Evolutionary conservation across 2,329 filamentous ascomycete genomes (phyloP), one percentile per base, ranked within the genome.

Genomic region (Bretziella fagacearum): DNA sequence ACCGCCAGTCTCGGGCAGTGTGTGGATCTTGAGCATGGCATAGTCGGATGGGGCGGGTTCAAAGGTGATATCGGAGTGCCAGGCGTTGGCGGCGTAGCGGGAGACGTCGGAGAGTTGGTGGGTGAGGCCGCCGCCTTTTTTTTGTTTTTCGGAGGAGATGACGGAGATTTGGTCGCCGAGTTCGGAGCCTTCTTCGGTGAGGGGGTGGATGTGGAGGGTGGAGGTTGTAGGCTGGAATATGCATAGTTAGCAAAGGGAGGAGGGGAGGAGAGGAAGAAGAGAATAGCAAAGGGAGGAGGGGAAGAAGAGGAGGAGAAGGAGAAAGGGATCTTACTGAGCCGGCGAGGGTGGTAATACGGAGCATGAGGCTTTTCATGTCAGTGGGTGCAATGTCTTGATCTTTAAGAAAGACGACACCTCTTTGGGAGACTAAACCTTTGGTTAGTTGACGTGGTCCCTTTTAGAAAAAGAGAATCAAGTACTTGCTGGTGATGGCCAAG

Each of bases 321-420:
- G n/a, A n/a, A n/a, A n/a, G n/a, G n/a, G n/a, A n/a, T n/a, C 47
- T 46, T 49, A 49, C 47, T 13, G 48, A 47, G 35, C 75, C 75
- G 1, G 69, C 65, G 7, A 80, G 63, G 54, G 73, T 62, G 6
- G 78, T 77, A 2, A 82, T 65, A 1, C 68, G 65, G 10, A 74
- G 65, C 27, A 73, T 70, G 0, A 81, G 61, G 20, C 68, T 59
- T 59, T 81, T 81, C 54, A 77, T 74, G 4, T 75, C 63, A 0
- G 72, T 70, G 53, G 77, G 69, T 53, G 65, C 66, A 4, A 78
- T 59, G 52, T 74, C 62, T 51, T 81, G 77, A 7, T 67, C 64
- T 11, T 76, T 70, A 58, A 80, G 76, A 59, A 80, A 78, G 33
- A 80, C 74, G 2, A 80, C 76, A 1, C 74, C 74, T 11, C 77